Base-by-base conservation (phyloP, 2,329 filamentous ascomycete species). In the Alternaria atra region DNA sequence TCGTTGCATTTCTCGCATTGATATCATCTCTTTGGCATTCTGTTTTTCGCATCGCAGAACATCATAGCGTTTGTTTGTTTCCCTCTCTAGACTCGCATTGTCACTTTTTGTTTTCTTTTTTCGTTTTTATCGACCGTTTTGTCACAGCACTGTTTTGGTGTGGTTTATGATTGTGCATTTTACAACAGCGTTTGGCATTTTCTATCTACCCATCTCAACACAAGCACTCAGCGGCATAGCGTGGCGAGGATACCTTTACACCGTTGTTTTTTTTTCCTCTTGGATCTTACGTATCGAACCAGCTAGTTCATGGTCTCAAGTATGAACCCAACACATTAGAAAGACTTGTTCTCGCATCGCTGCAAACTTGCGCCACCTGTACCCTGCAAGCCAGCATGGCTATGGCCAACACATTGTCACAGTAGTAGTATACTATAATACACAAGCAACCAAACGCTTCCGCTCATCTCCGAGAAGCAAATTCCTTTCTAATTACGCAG, bases 21-120 rank as follows among this genome's bases (percentile, higher is more conserved):
- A 63, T 65, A 63, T 69, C 53, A 57, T 66, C 57, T 42, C 50
- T 69, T 69, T 63, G 68, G 57, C 61, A 48, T 55, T 61, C 61
- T 66, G 60, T 61, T 63, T 32, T 61, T 64, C 53, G 55, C 55
- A 52, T 42, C 44, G 58, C 53, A 62, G 46, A 65, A 66, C 67
- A 73, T 73, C 71, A 74, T 72, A 76, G 74, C 73, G 72, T 58
- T 15, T 50, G 29, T 47, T 25, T 52, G 62, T 61, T 58, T 53
- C 54, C 65, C 60, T 59, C 63, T 60, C 64, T 65, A 57, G 54
- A 64, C 68, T 66, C 32, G 71, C 63, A 61, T 66, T 61, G 51
- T 63, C 34, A 23, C 43, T 66, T 58, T 66, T 55, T 53, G 54
- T 42, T 39, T 62, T 61, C 58, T 40, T 52, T 57, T 43, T 43